Evolutionary conservation across 2,329 filamentous ascomycete species (phyloP), one percentile per base, ranked within the genome.

Genomic region (Botryotinia globosa): DNA sequence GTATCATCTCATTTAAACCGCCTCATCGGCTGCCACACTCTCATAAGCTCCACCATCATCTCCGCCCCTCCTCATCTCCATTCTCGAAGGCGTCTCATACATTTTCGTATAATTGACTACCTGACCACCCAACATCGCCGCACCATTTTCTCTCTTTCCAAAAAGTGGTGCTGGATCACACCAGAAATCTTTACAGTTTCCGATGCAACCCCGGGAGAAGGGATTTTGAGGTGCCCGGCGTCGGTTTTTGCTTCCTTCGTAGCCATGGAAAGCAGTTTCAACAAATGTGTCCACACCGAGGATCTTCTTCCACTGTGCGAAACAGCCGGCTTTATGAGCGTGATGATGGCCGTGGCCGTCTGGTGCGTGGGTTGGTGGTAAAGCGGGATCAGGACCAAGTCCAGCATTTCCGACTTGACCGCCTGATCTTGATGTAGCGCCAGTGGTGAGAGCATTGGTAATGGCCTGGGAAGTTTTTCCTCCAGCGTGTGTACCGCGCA

Each of bases 111-210:
- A 99, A 83, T 98, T 94, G 64, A 99, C 89, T 56, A 87, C 84
- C 78, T 92, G 87, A 3, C 96, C 95, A 22, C 90, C 93, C 12
- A 99, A 83, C 81, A 94, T 84, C 0, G 92, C 94, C 61, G 87
- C 86, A 20, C 94, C 94, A 68, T 88, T 91, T 78, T 93, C 89
- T 73, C 91, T 87, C 77, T 87, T 89, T 18, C 91, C 90, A 80
- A 97, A 95, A 29, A 97, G 82, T 0, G 95, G 92, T 3, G 92
- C 91, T 2, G 93, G 90, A 80, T 98, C 96, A 79, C 92, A 95
- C 94, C 94, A 98, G 81, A 99, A 99, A 82, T 99, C 97, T 76
- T 89, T 91, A 83, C 96, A 99, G 80, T 99, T 99, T 73, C 90
- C 88, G n/a, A 97, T 78, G 56, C 94, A 86, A 12, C 96, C 96